Percentiles rank a stretch among this genome's conserved stretches.
Evolutionary conservation across 345 rosid genomes (phyloP).

Genomic region (Pugionium dolabratum): DNA sequence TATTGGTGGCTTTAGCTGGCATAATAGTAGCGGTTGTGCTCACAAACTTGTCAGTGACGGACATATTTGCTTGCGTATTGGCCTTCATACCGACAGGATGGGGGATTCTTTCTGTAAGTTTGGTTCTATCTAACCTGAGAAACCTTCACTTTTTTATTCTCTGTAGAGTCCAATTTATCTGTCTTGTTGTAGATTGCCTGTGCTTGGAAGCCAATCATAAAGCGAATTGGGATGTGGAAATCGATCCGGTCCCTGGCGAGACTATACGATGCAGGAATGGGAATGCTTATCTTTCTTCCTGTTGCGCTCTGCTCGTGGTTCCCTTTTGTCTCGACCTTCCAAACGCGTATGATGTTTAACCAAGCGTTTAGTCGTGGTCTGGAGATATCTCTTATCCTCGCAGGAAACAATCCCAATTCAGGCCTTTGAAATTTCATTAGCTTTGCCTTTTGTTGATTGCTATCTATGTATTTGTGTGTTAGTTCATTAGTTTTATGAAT

Average conservation of each 20-base stretch:
- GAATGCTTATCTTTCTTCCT: constrained; percentile 87
- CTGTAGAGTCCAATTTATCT: constrained; percentile 6
- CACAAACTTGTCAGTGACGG: constrained; percentile 52
- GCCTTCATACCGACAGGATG: constrained; percentile 96
- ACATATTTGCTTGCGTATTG: constrained; percentile 74
- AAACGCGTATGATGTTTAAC: constrained; percentile 95
- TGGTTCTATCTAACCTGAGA: neutral
- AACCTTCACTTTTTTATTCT: neutral
- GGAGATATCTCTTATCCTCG: constrained; percentile 93
- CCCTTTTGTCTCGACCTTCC: constrained; percentile 96
- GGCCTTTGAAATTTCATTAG: constrained; percentile 40
- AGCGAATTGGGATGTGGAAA: constrained; percentile 78
- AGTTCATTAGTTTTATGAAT: neutral
- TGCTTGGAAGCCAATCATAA: constrained; percentile 89
- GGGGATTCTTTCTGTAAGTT: constrained; percentile 87
- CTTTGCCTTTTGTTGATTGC: neutral
- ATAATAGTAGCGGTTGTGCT: constrained; percentile 58
- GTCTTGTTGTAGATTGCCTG: constrained; percentile 68
- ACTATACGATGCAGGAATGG: constrained; percentile 90
- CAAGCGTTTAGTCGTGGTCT: constrained; percentile 95
- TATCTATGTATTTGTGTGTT: constrained; percentile 5
- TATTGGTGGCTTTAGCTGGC: constrained; percentile 78
- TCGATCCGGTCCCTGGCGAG: constrained; percentile 85
- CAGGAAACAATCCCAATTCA: constrained; percentile 86
- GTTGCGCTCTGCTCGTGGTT: constrained; percentile 89